Evolutionary conservation across 352 stramenopile genomes (phyloP), one percentile per base, ranked within the genome.

Genomic region (Blastocystis sp.): DNA sequence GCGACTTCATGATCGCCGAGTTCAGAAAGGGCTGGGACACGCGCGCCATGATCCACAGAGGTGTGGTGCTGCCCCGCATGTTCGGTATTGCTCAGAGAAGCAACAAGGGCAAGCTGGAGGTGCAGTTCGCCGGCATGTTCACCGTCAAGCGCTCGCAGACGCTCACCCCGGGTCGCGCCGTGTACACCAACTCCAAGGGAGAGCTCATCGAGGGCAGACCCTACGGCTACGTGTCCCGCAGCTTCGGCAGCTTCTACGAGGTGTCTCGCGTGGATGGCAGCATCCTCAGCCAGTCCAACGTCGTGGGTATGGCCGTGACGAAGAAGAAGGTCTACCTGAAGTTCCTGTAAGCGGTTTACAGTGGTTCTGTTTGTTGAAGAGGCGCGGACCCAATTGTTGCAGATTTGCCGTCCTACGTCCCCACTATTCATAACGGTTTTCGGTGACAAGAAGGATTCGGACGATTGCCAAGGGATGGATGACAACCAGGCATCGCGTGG

Each of bases 71-170:
- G 11, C 74, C 74, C 2, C 59, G 74, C 34, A 38, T 45, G 19
- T 68, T 82, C 62, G 74, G 74, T 82, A 70, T 82, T 43, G 74
- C 62, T 21, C 59, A 68, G 59, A 82, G 38, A 14, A 10, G 28
- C 19, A 54, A 71, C 28, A 71, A 71, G n/a, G 57, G 57, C 34
- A 64, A 66, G 43, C 38, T 70, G 28, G 28, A 21, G 38, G 48
- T 82, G 6, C 74, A 82, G 62, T 82, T 82, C 62, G 74, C 74
- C 40, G 74, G 74, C n/a, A 82, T 70, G 59, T 68, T 82, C 59
- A 70, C 54, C 28, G 74, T 82, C 28, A 38, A 17, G 9, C 11
- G 34, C 7, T 57, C 43, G 9, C 66, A 34, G 0, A 61, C 11
- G 42, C 52, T 82, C 38, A 68, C 21, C n/a, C 74, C 74, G 3